These are phyloP conservation scores for Rutstroemia sp. DNA, from an alignment of 2,329 filamentous ascomycete genomes.

Conservation along the genomic window DNA sequence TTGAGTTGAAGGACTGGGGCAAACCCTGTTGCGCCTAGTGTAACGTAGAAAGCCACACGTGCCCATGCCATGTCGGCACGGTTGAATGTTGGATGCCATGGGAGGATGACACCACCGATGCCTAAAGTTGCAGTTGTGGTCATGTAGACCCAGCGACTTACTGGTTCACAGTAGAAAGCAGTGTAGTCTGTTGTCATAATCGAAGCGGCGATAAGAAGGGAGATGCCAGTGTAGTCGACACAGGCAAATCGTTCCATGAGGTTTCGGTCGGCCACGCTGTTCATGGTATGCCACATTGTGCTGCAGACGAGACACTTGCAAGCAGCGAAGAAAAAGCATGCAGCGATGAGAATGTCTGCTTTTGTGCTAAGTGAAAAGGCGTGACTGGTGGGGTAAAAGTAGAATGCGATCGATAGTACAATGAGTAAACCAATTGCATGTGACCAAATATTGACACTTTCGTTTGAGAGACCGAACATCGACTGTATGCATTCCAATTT, in stretches of 20 bases:
- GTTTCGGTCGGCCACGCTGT: slow-evolving; percentile 82
- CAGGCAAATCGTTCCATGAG: slow-evolving; percentile 94
- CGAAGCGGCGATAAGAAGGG: slow-evolving; percentile 84
- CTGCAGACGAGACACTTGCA: slow-evolving; percentile 93
- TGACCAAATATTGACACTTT: slow-evolving; percentile 97
- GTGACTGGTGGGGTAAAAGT: slow-evolving; percentile 84
- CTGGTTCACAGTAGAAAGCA: slow-evolving; percentile 94
- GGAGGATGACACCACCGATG: slow-evolving; percentile 79
- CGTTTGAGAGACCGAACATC: slow-evolving; percentile 80
- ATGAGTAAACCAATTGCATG: slow-evolving; percentile 84
- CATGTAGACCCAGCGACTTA: slow-evolving; percentile 83
- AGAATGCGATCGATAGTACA: slow-evolving; percentile 83
- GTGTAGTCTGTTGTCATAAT: slow-evolving; percentile 99
- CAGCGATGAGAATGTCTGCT: slow-evolving; percentile 82
- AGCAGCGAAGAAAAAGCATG: slow-evolving; percentile 92
- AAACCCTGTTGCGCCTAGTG: slow-evolving; percentile 81
- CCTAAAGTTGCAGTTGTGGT: slow-evolving; percentile 72
- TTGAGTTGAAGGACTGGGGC: slow-evolving; percentile 80
- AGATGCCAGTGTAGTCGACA: slow-evolving; percentile 97
- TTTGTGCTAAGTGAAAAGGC: slow-evolving; percentile 85
- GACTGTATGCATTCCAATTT: slow-evolving; percentile 84
- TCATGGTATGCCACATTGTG: slow-evolving; percentile 98
- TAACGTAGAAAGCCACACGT: slow-evolving; percentile 85
- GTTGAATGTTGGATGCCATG: slow-evolving; percentile 96
- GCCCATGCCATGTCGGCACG: slow-evolving; percentile 86